Evolutionary conservation across 2,329 filamentous ascomycete genomes (phyloP).

Genomic region (Colletotrichum magnum): DNA sequence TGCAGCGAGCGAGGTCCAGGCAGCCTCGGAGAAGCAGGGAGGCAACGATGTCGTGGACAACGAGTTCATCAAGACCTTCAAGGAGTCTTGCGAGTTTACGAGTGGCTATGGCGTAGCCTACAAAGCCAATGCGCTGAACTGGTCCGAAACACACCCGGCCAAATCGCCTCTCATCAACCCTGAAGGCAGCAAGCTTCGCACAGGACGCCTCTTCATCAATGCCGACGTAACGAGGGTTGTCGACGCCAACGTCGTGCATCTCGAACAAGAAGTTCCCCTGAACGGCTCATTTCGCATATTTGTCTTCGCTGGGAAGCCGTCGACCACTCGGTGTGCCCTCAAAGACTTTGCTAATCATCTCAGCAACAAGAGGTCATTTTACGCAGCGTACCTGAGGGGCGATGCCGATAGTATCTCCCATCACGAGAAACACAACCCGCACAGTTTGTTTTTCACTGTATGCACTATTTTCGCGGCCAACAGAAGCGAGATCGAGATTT

Average conservation of each 20-base stretch:
- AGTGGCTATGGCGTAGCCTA: conserved; percentile 93
- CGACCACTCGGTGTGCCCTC: conserved; percentile 73
- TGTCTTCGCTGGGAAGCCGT: conserved; percentile 82
- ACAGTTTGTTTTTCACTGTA: conserved; percentile 85
- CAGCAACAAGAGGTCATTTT: conserved; percentile 78
- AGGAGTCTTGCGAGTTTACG: conserved; percentile 92
- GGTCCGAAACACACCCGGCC: conserved; percentile 80
- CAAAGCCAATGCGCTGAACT: conserved; percentile 86
- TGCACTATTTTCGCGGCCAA: conserved; percentile 80
- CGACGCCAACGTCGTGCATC: conserved; percentile 90
- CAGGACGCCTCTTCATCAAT: conserved; percentile 83
- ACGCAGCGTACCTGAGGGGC: conserved; percentile 72
- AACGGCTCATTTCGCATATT: conserved; percentile 92
- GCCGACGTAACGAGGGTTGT: conserved; percentile 88
- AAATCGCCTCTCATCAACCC: conserved; percentile 79
- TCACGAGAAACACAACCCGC: conserved; percentile 88
- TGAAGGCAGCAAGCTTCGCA: conserved; percentile 73
- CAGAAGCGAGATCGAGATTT: conserved; percentile 80
- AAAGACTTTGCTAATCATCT: conserved; percentile 78
- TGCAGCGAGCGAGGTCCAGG: conserved; percentile 79
- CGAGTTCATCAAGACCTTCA: conserved; percentile 90
- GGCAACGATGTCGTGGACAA: conserved; percentile 69
- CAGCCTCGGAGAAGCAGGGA: conserved; percentile 64
- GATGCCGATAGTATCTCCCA: conserved; percentile 76
- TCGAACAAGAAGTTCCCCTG: conserved; percentile 90